Evolutionary conservation across 257 asterid species (phyloP), one percentile per base, ranked within the genome.

Genomic region (Fraxinus pennsylvanica): DNA sequence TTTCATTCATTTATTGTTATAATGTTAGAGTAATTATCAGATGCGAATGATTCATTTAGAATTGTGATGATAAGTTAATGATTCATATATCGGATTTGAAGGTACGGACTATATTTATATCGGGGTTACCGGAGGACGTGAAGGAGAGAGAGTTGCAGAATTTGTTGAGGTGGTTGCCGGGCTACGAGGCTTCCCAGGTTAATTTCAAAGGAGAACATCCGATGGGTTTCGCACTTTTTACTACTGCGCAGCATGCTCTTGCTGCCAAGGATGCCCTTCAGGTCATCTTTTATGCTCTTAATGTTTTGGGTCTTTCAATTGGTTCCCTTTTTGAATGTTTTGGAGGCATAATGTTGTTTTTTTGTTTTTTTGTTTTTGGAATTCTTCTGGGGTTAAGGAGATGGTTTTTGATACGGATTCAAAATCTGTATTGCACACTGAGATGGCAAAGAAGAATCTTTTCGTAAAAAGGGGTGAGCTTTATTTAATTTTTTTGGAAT

Each of bases 381-480:
- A 33, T 74, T 25, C 72, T 59, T 74, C 67, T 71, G 82, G 75
- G 43, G 2, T 80, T 21, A 78, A 94, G 99, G 98, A 90, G 25
- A 88, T 96, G 98, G 87, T 93, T 86, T 96, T 96, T 81, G 97
- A 96, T 80, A 82, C 92, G 1, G 97, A 96, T 72, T 86, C 93
- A 1, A 93, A 96, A 78, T 92, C 97, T 5, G 86, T 96, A 21
- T 81, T 96, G 91, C 99, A 96, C 81, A 89, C 96, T 33, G 99
- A 93, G 95, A 96, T 96, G 99, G 99, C 98, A 1, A 96, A 96
- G 93, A 96, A 96, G 92, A 96, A 96, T 84, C 98, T 96, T 45
- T 96, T 96, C 70, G 96, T 96, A 39, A 96, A 96, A 87, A 92
- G 99, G 83, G 99, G 98, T 96, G 89, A 87, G 91, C 39, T 72